Percentiles rank a stretch among this genome's conserved stretches.
Conservation (phyloP, 2,329 filamentous ascomycete genomes). For the Scolecobasidium constrictum region DNA sequence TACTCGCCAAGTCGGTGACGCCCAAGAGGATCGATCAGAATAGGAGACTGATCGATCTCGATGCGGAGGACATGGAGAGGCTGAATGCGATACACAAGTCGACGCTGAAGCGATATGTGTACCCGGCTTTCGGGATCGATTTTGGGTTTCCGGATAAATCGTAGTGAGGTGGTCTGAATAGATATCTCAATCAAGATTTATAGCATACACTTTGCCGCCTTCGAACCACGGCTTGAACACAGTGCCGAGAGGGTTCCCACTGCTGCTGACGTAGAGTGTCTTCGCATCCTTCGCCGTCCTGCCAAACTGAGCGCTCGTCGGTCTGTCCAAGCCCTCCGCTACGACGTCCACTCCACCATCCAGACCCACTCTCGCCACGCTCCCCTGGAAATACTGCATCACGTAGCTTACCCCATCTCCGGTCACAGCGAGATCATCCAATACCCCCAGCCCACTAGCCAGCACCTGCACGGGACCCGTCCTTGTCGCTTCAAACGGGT, state of each 20-base stretch:
- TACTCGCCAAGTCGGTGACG: slow-evolving; percentile 64
- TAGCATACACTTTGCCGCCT: neutral
- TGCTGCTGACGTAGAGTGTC: neutral
- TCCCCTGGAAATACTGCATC: neutral
- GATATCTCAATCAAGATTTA: neutral
- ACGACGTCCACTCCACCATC: neutral
- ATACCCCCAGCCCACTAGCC: neutral
- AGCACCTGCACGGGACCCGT: neutral
- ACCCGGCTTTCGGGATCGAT: slow-evolving; percentile 38
- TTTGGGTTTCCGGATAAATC: slow-evolving; percentile 40
- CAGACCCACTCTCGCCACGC: neutral
- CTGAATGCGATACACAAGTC: slow-evolving; percentile 35
- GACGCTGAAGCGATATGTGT: slow-evolving; percentile 36
- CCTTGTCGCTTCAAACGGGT: neutral
- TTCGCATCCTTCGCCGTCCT: neutral
- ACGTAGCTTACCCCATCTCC: neutral
- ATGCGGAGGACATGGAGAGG: slow-evolving; percentile 47
- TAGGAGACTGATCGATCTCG: slow-evolving; percentile 53
- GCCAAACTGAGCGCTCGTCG: neutral
- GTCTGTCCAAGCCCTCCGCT: neutral
- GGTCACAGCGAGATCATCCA: neutral
- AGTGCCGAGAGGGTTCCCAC: neutral
- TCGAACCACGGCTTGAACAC: neutral
- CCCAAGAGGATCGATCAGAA: slow-evolving; percentile 60
- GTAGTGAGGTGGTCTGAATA: too few relatives aligned